Conservation (phyloP, 805 yeast species). For the Isabelozyma pseudorhagii region DNA sequence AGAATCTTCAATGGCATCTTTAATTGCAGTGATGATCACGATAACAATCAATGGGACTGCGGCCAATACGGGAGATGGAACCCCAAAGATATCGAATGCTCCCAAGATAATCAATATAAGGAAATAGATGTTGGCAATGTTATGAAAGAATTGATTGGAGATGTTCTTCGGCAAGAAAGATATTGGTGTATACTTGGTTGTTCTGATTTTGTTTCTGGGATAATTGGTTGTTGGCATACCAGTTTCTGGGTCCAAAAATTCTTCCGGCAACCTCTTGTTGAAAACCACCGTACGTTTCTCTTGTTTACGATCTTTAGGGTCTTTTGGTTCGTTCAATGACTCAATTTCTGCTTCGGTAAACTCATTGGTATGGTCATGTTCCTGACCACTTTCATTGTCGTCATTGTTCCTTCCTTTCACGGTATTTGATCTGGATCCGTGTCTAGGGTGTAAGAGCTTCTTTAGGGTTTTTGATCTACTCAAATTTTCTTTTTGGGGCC, state of each 20-base stretch:
- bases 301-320: constrained; percentile 27
- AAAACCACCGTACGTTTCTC: constrained; percentile 50
- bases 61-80: constrained; percentile 69
- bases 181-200: constrained; percentile 92
- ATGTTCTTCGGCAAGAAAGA: constrained; percentile 86
- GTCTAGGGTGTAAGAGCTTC: constrained; percentile 28
- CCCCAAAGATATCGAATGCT: constrained; percentile 74
- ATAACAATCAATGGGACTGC: constrained; percentile 80
- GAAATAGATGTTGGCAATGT: constrained; percentile 89
- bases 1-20: constrained; percentile 81
- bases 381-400: constrained; percentile 17
- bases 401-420: constrained; percentile 3
- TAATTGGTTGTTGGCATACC: constrained; percentile 60
- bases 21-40: constrained; percentile 68
- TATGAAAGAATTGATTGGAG: constrained; percentile 66
- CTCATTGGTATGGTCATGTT: constrained; percentile 14
- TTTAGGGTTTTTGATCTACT: constrained; percentile 60
- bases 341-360: constrained; percentile 29
- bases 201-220: constrained; percentile 88
- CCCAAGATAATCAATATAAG: constrained; percentile 76
- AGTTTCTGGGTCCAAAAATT: constrained; percentile 51
- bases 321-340: constrained; percentile 26
- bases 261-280: constrained; percentile 60
- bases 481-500: constrained; percentile 47
- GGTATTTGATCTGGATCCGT: constrained; percentile 15